phyloP scores from a whole-genome alignment of 768 basidiomycete species.

The Serendipita indica region DNA sequence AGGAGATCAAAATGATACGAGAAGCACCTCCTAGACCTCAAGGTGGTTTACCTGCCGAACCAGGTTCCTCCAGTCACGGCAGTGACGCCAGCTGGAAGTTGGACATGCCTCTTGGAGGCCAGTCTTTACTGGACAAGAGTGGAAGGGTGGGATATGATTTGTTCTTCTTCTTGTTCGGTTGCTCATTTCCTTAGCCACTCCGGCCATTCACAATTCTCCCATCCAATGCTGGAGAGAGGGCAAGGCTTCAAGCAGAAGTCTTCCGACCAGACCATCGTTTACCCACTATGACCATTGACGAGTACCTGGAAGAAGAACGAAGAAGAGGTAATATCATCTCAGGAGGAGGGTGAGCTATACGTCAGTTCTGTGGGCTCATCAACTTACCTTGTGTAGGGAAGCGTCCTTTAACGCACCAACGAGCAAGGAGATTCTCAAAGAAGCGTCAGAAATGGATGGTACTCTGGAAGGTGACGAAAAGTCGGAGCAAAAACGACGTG shows the following conservation, averaged over 20 bases:
- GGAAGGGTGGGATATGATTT: slow-evolving; percentile 47
- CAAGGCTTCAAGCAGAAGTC: slow-evolving; percentile 60
- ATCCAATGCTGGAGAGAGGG: slow-evolving; percentile 47
- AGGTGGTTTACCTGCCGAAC: slow-evolving; percentile 22
- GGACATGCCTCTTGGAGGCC: slow-evolving; percentile 33
- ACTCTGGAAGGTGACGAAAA: slow-evolving; percentile 50
- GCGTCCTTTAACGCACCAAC: slow-evolving; percentile 54
- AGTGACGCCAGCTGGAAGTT: slow-evolving; percentile 58
- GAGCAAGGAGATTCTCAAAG: slow-evolving; percentile 56
- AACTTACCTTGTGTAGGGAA: slow-evolving; percentile 28
- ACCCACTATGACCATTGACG: slow-evolving; percentile 92
- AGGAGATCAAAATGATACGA: slow-evolving; percentile 57
- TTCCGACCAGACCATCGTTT: slow-evolving; percentile 72
- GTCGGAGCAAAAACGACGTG: slow-evolving; percentile 58
- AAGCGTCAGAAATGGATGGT: slow-evolving; percentile 79
- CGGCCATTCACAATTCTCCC: slow-evolving; percentile 90
- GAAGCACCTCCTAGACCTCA: slow-evolving; percentile 34
- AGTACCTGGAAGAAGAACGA: slow-evolving; percentile 78
- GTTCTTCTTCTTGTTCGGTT: not conserved
- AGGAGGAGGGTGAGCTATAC: slow-evolving; percentile 59
- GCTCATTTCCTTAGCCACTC: slow-evolving; percentile 42
- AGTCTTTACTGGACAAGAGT: slow-evolving; percentile 46
- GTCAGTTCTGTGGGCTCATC: not conserved
- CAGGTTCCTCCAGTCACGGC: slow-evolving; percentile 28
- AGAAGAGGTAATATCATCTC: slow-evolving; percentile 75